phyloP scores from a whole-genome alignment of 2,329 filamentous ascomycete species.

The Trichoderma endophyticum region DNA sequence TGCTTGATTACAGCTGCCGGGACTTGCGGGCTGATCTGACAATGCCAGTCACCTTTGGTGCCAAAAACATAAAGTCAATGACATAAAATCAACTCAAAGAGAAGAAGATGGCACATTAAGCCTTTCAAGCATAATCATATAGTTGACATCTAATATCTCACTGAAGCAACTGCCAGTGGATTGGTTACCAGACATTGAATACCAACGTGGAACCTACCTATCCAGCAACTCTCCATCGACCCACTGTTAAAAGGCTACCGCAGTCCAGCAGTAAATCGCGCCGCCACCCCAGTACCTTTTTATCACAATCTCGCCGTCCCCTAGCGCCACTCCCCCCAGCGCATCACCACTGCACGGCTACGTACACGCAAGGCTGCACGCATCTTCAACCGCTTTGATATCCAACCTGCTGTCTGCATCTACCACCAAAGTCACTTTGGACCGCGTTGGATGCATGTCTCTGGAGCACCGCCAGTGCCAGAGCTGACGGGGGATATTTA shows the following conservation, averaged over 20 bases:
- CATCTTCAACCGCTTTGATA: neutral
- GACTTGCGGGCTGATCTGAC: neutral
- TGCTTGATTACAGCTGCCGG: neutral
- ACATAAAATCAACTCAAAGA: neutral
- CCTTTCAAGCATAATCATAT: no score
- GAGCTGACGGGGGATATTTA: neutral
- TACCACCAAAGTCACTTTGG: neutral
- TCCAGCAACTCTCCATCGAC: neutral
- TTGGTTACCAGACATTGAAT: neutral
- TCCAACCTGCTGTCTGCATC: neutral
- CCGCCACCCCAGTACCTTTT: neutral
- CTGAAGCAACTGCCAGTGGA: no score
- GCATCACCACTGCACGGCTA: conserved; percentile 15
- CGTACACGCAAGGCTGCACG: conserved; percentile 8
- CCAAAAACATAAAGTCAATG: no score
- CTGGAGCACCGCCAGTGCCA: neutral
- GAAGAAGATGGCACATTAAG: no score
- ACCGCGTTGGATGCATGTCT: neutral
- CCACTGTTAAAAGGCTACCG: conserved; percentile 2
- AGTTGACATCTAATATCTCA: neutral
- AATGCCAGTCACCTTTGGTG: neutral
- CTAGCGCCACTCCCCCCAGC: neutral
- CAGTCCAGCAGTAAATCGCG: no score
- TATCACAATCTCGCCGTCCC: neutral
- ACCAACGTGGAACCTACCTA: no score